These are phyloP conservation scores for Botrytis tulipae DNA, from an alignment of 2,329 filamentous ascomycete genomes.

Conservation along the genomic window DNA sequence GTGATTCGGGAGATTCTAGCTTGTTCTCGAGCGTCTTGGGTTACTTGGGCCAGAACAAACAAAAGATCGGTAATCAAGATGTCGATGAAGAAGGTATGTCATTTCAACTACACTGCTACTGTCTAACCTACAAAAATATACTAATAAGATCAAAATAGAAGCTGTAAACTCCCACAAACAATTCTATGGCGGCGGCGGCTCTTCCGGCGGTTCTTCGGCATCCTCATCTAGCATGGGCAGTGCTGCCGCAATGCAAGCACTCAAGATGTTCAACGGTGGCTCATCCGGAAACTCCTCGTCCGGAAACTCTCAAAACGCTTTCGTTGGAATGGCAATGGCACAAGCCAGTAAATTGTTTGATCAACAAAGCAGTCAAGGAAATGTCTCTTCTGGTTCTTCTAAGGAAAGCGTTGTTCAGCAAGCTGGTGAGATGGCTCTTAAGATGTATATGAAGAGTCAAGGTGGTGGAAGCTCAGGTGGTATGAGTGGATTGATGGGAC, in stretches of 20 bases:
- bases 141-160: constrained; percentile 44
- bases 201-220: constrained; percentile 45
- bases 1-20: constrained; percentile 46
- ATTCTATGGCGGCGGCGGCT: constrained; percentile 60
- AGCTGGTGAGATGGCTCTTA: constrained; percentile 82
- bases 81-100: constrained; percentile 54
- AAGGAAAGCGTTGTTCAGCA: constrained; percentile 79
- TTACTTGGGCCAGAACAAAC: constrained; percentile 54
- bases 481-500: constrained; percentile 46
- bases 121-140: neutral
- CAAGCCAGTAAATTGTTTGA: constrained; percentile 76
- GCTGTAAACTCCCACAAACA: constrained; percentile 74
- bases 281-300: constrained; percentile 45
- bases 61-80: constrained; percentile 48
- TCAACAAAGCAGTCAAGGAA: constrained; percentile 53
- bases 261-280: constrained; percentile 73
- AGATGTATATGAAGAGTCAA: constrained; percentile 86
- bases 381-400: constrained; percentile 57
- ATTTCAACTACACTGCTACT: neutral
- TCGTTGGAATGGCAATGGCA: constrained; percentile 82
- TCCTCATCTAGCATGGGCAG: constrained; percentile 59
- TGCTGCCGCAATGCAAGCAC: constrained; percentile 76
- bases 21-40: constrained; percentile 58
- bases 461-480: constrained; percentile 46
- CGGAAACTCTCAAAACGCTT: constrained; percentile 67